phyloP scores from a whole-genome alignment of 169 alveolate genomes.

The Plasmodium blacklocki region DNA sequence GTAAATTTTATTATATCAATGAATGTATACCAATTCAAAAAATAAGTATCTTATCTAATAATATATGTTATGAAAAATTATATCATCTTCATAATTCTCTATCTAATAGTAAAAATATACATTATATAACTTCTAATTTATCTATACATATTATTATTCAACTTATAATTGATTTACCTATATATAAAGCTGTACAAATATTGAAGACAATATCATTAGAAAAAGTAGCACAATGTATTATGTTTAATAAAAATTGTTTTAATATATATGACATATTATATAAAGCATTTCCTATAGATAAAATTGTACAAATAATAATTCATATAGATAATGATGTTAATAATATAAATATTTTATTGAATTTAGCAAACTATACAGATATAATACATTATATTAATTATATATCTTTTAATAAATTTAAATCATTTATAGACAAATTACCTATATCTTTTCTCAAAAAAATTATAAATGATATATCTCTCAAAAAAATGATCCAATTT shows the following conservation, averaged over 20 bases:
- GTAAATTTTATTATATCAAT: constrained; percentile 53
- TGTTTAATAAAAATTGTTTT: not conserved
- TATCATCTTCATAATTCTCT: constrained; percentile 22
- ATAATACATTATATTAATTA: constrained; percentile 54
- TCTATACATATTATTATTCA: constrained; percentile 9
- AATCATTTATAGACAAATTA: constrained; percentile 11
- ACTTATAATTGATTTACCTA: constrained; percentile 46
- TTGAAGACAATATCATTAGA: constrained; percentile 21
- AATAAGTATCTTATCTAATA: constrained; percentile 21
- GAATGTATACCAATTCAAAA: constrained; percentile 51
- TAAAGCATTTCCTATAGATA: constrained; percentile 30
- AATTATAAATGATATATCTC: constrained; percentile 73
- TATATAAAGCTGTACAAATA: constrained; percentile 46
- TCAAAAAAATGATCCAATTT: constrained; percentile 21
- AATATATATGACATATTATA: constrained; percentile 20
- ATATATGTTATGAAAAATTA: constrained; percentile 49
- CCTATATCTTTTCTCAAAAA: constrained; percentile 29
- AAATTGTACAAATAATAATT: constrained; percentile 25
- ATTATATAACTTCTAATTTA: constrained; percentile 28
- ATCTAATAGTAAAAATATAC: constrained; percentile 9
- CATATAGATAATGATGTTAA: constrained; percentile 13
- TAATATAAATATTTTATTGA: constrained; percentile 24
- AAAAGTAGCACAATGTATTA: constrained; percentile 34
- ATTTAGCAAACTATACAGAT: constrained; percentile 9
- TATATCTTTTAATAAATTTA: constrained; percentile 34